These are phyloP conservation scores for Exophiala calicioides DNA, from an alignment of 2,329 filamentous ascomycete genomes.

Conservation along the genomic window DNA sequence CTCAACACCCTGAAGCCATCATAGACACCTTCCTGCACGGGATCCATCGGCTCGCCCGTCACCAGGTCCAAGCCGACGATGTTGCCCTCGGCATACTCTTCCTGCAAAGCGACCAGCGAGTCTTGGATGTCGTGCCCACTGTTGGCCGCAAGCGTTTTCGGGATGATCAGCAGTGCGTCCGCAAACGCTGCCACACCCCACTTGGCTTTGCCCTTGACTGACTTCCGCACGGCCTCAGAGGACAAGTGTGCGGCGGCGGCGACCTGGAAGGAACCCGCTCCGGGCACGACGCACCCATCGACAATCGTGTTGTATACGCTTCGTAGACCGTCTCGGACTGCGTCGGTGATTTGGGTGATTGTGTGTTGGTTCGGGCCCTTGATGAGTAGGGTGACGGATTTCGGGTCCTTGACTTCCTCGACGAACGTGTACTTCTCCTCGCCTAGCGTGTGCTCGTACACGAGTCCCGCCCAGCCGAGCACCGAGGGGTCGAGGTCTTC, in stretches of 20 bases:
- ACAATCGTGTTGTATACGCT: slow-evolving; percentile 99
- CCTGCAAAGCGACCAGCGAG: slow-evolving; percentile 80
- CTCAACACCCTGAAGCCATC: slow-evolving; percentile 94
- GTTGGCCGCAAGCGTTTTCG: slow-evolving; percentile 95
- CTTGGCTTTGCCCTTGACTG: slow-evolving; percentile 96
- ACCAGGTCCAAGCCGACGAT: slow-evolving; percentile 82
- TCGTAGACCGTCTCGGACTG: slow-evolving; percentile 88
- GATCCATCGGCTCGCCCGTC: slow-evolving; percentile 92
- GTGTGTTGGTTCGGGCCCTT: slow-evolving; percentile 97
- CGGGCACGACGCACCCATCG: slow-evolving; percentile 92
- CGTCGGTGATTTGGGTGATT: slow-evolving; percentile 94
- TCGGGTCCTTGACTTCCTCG: slow-evolving; percentile 97
- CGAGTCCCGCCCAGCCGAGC: slow-evolving; percentile 91
- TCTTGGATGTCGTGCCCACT: slow-evolving; percentile 97
- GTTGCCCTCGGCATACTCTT: slow-evolving; percentile 81
- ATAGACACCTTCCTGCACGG: slow-evolving; percentile 85
- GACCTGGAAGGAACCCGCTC: slow-evolving; percentile 93
- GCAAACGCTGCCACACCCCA: slow-evolving; percentile 94
- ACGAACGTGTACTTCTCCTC: slow-evolving; percentile 99
- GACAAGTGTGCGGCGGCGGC: slow-evolving; percentile 85
- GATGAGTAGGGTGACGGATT: slow-evolving; percentile 95
- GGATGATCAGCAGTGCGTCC: slow-evolving; percentile 90
- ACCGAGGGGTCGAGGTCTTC: slow-evolving; percentile 86
- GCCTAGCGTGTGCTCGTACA: slow-evolving; percentile 95
- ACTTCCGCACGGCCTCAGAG: slow-evolving; percentile 81